phyloP scores from a whole-genome alignment of 1,139 yeast species.

The Arxiozyma slooffiae region DNA sequence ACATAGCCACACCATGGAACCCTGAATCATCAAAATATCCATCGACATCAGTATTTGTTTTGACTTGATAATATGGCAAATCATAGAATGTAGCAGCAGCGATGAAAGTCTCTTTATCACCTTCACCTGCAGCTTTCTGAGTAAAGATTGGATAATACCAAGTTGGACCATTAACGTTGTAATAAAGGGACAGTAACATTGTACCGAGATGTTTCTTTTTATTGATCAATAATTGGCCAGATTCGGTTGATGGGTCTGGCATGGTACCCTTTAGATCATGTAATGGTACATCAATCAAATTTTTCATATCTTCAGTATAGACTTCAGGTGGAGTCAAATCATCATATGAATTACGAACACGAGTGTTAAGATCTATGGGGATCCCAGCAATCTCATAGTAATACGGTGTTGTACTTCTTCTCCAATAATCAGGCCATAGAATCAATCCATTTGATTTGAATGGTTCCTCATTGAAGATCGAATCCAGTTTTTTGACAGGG shows the following conservation, averaged over 20 bases:
- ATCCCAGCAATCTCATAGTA: conserved; percentile 58
- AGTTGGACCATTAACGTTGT: conserved; percentile 69
- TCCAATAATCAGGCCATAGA: conserved; percentile 82
- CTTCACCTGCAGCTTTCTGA: conserved; percentile 82
- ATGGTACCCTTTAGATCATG: conserved; percentile 63
- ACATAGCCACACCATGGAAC: conserved; percentile 28
- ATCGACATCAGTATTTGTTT: conserved; percentile 30
- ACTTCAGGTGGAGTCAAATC: conserved; percentile 31
- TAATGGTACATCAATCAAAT: conserved; percentile 39
- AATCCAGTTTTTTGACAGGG: conserved; percentile 47
- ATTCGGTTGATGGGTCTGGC: conserved; percentile 74
- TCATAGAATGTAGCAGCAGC: conserved; percentile 64
- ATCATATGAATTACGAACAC: conserved; percentile 37
- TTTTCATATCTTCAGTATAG: conserved; percentile 24
- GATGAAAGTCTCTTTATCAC: conserved; percentile 81
- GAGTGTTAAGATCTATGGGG: conserved; percentile 32
- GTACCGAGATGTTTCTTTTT: conserved; percentile 58
- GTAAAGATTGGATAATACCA: conserved; percentile 76
- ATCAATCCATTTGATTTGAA: conserved; percentile 50
- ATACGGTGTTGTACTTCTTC: conserved; percentile 57
- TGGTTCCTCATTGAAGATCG: conserved; percentile 39
- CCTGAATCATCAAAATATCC: conserved; percentile 20
- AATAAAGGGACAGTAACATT: conserved; percentile 59
- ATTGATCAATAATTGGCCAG: conserved; percentile 69
- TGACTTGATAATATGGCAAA: conserved; percentile 60